Base-by-base conservation (phyloP, 306 rosid genomes). In the Citrullus mucosospermus region DNA sequence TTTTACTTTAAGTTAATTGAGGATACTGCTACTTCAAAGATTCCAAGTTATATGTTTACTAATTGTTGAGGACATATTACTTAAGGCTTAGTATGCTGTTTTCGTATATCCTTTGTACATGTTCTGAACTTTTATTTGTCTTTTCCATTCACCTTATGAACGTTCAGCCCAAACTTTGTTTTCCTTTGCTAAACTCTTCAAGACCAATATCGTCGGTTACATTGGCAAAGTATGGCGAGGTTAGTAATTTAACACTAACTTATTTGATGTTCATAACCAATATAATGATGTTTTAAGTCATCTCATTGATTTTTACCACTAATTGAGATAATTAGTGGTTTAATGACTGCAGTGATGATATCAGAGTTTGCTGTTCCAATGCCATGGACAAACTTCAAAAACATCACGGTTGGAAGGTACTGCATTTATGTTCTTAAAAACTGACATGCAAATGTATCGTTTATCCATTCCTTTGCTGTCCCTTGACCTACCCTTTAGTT, bases 331-430 rank as follows among this genome's bases (percentile, higher is more conserved):
- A 72, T 88, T 87, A 94, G 98, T 94, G 98, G 98, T 94, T 94
- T 81, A 82, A 94, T 74, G 98, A 94, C 87, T 86, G 96, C 85
- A 92, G 93, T 43, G 87, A 92, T 73, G 97, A 92, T 18, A 95
- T 94, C 72, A 88, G 78, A 88, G 51, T 18, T 60, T 90, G 96
- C 80, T 92, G 98, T 84, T 79, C 89, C 59, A 76, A 70, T 78
- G 92, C 96, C 63, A 68, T 94, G 82, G 77, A 80, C 53, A 89
- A 85, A 81, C 97, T 94, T 85, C 85, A 84, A 76, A 76, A 90
- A n/a, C 90, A 80, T 79, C 82, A 84, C 77, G 90, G 86, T 56
- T 92, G 98, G 97, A 82, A 94, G 97, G 98, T 94, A 89, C 14
- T 59, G 70, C 20, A 25, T n/a, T 25, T 14, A 78, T 25, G 72